phyloP scores from a whole-genome alignment of 352 stramenopile genomes.

The Globisporangium apiculatum region DNA sequence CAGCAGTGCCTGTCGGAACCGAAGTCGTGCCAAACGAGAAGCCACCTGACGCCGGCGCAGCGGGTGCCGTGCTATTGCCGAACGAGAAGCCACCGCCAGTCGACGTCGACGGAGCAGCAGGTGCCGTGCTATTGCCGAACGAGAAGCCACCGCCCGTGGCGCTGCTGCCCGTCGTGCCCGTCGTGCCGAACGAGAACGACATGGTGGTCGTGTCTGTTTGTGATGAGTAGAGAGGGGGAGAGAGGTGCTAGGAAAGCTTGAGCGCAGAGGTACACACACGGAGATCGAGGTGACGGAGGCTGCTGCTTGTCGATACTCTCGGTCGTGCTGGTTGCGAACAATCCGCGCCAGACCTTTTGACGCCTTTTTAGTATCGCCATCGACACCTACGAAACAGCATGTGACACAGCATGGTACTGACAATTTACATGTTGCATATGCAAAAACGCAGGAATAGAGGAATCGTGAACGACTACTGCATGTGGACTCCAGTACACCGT shows the following conservation, averaged over 20 bases:
- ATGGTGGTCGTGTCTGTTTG: not conserved
- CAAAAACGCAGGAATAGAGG: too few relatives aligned
- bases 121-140: not conserved
- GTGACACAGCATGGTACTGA: too few relatives aligned
- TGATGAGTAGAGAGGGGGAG: not conserved
- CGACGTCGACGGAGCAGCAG: not conserved
- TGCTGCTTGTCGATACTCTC: not conserved
- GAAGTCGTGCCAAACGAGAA: not conserved
- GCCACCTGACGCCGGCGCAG: not conserved
- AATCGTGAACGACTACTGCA: too few relatives aligned
- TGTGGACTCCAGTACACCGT: too few relatives aligned
- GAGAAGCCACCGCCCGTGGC: conserved; percentile 13
- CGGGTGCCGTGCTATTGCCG: too few relatives aligned
- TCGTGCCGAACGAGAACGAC: conserved; percentile 12
- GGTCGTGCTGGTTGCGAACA: not conserved
- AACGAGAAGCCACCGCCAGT: conserved; percentile 24
- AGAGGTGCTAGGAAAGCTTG: not conserved
- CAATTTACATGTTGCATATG: too few relatives aligned
- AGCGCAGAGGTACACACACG: too few relatives aligned
- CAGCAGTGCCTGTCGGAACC: not conserved
- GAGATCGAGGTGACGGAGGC: not conserved
- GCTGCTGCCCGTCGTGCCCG: conserved; percentile 1
- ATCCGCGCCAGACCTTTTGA: not conserved
- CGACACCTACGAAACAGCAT: too few relatives aligned
- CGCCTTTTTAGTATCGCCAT: not conserved